Conservation (phyloP, 345 rosid species). For the Camelina neglecta region DNA sequence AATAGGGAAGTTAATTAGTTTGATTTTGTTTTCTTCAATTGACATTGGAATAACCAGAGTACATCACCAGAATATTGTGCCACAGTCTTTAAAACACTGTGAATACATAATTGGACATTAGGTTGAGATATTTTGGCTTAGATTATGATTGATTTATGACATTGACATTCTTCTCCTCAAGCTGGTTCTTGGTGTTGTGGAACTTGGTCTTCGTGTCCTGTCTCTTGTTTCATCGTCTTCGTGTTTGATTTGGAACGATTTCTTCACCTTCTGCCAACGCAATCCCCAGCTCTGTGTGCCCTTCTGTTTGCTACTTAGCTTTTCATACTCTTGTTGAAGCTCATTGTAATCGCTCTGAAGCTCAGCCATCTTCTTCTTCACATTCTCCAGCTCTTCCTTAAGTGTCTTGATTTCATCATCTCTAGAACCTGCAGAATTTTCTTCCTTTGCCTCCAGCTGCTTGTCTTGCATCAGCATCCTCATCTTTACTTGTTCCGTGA, state of each 20-base stretch:
- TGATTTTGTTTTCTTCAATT: background rate
- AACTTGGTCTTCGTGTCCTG: slow-evolving; percentile 38
- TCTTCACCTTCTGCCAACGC: slow-evolving; percentile 63
- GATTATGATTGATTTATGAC: slow-evolving; percentile 36
- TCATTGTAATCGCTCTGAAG: slow-evolving; percentile 68
- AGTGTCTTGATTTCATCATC: slow-evolving; percentile 56
- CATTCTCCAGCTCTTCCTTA: slow-evolving; percentile 63
- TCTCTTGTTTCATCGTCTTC: slow-evolving; percentile 52
- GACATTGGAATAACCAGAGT: background rate
- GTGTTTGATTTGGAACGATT: slow-evolving; percentile 50
- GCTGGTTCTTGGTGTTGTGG: slow-evolving; percentile 36
- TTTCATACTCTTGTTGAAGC: slow-evolving; percentile 66
- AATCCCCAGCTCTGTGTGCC: slow-evolving; percentile 46
- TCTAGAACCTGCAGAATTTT: slow-evolving; percentile 51
- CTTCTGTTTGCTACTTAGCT: slow-evolving; percentile 56
- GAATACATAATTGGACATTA: background rate
- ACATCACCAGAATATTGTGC: background rate
- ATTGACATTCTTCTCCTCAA: slow-evolving; percentile 53
- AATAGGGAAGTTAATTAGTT: background rate
- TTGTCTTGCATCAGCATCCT: slow-evolving; percentile 67
- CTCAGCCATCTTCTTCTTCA: slow-evolving; percentile 63
- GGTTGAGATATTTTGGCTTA: background rate
- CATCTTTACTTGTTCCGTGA: slow-evolving; percentile 86
- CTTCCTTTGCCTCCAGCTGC: slow-evolving; percentile 47
- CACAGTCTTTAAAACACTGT: background rate